These are phyloP conservation scores for Jimgerdemannia lactiflua DNA, from an alignment of 192 early-diverging fungal genomes.

Conservation along the genomic window DNA sequence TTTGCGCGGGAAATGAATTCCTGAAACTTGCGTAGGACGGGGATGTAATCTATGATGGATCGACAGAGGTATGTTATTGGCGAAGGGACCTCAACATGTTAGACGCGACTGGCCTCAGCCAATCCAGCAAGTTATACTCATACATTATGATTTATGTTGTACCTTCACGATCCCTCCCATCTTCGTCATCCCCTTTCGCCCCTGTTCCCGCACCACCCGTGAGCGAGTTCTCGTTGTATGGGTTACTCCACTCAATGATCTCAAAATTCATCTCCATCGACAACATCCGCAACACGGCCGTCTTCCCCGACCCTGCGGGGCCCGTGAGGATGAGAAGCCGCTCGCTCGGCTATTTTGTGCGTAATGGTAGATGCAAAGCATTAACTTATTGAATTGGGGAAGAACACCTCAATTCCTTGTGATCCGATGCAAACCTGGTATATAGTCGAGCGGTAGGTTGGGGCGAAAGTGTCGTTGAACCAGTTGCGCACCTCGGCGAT, in stretches of 20 bases:
- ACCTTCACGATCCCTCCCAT: no score
- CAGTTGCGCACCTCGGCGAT: slow-evolving; percentile 51
- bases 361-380: no score
- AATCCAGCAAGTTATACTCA: no score
- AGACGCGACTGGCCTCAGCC: no score
- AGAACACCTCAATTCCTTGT: slow-evolving; percentile 5
- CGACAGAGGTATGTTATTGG: no score
- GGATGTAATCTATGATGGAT: slow-evolving; percentile 22
- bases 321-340: slow-evolving; percentile 53
- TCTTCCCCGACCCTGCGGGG: slow-evolving; percentile 65
- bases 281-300: slow-evolving; percentile 52
- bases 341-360: no score
- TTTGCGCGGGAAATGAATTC: slow-evolving; percentile 54
- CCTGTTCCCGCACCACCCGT: no score
- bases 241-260: slow-evolving; percentile 64
- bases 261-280: slow-evolving; percentile 48
- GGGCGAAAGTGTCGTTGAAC: slow-evolving; percentile 37
- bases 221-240: slow-evolving; percentile 8
- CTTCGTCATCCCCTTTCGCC: no score
- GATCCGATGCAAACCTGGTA: background rate
- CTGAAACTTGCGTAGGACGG: slow-evolving; percentile 47
- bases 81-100: background rate
- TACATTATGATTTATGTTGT: no score
- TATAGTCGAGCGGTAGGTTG: slow-evolving; percentile 10
- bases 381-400: slow-evolving; percentile 13